These are phyloP conservation scores for Lactifluus piperatus DNA, from an alignment of 768 basidiomycete species.

Conservation along the genomic window DNA sequence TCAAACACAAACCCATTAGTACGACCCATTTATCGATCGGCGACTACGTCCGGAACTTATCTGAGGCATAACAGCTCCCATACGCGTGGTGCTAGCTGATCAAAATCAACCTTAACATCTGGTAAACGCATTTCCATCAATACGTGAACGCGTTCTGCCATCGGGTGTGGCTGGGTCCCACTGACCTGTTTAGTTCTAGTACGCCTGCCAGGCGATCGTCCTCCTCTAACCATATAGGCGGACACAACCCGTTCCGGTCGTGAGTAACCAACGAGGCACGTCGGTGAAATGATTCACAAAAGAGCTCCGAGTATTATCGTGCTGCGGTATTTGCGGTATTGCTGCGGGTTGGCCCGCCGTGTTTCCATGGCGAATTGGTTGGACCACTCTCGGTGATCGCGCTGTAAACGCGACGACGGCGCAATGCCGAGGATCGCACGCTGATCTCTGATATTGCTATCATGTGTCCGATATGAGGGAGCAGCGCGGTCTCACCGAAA, in stretches of 20 bases:
- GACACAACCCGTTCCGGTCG: not conserved
- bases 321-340: slow-evolving; percentile 7
- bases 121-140: slow-evolving; percentile 6
- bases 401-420: slow-evolving; percentile 10
- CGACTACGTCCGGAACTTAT: not conserved
- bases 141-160: not conserved
- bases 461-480: slow-evolving; percentile 3
- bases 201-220: slow-evolving; percentile 4
- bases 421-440: slow-evolving; percentile 13
- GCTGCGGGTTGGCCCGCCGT: slow-evolving; percentile 10
- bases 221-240: not conserved
- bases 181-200: slow-evolving; percentile 9
- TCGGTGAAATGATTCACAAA: slow-evolving; percentile 1
- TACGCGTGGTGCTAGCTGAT: slow-evolving; percentile 6
- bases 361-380: slow-evolving; percentile 16
- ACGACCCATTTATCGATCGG: slow-evolving; percentile 13
- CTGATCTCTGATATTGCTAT: slow-evolving; percentile 8
- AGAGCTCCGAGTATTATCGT: not conserved
- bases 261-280: slow-evolving; percentile 6
- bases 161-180: not conserved
- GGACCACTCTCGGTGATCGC: slow-evolving; percentile 13
- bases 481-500: slow-evolving; percentile 1
- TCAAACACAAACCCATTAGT: not conserved
- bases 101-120: slow-evolving; percentile 11
- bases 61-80: not conserved